Conservation (phyloP, 2,329 filamentous ascomycete genomes). For the Didymella segeticola region DNA sequence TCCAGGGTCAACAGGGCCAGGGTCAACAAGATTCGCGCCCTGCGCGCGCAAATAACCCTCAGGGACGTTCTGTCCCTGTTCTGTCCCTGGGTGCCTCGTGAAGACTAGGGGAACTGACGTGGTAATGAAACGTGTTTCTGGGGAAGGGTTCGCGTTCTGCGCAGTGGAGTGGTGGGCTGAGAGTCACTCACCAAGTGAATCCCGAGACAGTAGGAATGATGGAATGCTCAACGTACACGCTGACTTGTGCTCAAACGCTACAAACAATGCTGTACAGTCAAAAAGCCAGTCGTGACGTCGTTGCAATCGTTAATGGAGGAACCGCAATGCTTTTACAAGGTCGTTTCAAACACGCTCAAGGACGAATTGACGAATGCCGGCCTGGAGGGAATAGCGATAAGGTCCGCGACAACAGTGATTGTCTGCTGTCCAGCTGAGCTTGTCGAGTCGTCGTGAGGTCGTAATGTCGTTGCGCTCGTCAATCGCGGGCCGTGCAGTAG, state of each 20-base stretch:
- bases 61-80: too few relatives aligned
- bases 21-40: neutral
- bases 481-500: constrained; percentile 42
- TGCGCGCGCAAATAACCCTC: constrained; percentile 46
- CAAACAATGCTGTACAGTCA: constrained; percentile 49
- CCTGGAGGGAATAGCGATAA: constrained; percentile 38
- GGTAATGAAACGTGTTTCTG: neutral
- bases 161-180: constrained; percentile 2
- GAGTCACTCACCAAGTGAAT: constrained; percentile 29
- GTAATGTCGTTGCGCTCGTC: constrained; percentile 44
- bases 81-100: too few relatives aligned
- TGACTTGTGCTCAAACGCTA: constrained; percentile 37
- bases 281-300: constrained; percentile 51
- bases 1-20: constrained; percentile 19
- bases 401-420: constrained; percentile 19
- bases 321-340: constrained; percentile 40
- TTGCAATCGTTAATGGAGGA: constrained; percentile 48
- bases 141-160: neutral
- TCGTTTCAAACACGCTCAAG: constrained; percentile 40
- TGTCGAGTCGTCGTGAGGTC: constrained; percentile 35
- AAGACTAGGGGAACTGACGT: too few relatives aligned
- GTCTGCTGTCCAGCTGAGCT: constrained; percentile 30
- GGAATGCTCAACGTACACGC: constrained; percentile 15
- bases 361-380: constrained; percentile 38
- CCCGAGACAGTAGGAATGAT: constrained; percentile 20